Base-by-base conservation (phyloP, 225 moss, liverwort and hornwort genomes). In the Pseudoscleropodium purum region DNA sequence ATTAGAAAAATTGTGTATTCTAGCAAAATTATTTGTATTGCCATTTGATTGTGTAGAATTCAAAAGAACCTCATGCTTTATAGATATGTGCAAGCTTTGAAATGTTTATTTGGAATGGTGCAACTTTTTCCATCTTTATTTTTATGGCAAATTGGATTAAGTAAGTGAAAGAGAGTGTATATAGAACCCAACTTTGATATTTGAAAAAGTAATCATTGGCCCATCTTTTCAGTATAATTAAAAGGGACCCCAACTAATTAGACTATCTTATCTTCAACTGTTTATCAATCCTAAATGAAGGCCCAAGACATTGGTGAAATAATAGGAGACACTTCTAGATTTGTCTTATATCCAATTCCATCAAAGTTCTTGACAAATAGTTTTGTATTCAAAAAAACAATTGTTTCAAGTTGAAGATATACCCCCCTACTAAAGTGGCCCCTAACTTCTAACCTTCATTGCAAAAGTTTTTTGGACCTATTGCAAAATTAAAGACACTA, bases 181-280 rank as follows among this genome's bases (percentile, higher is more conserved):
- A 36, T 1, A 67, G 6, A 67, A 11, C 1, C 11, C 5, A 36
- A 36, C 19, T 36, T 36, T 67, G 10, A 36, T 67, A 36, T 41
- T 72, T 41, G 5, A 8, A 41, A 72, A 69, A n/a, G 23, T 41
- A 15, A 13, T 72, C 26, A 72, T 41, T 41, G 26, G 15, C 3
- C 41, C 26, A 26, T 72, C 9, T 3, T 72, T 69, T 69, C 23
- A 23, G 49, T 11, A 45, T n/a, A 52, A 1, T 21, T 37, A 13
- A 37, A 39, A 3, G 19, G 7, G 2, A 23, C 10, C 4, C 0
- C 14, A 3, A 70, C 0, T n/a, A 0, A 39, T 2, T 25, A 7
- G 14, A 24, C 9, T 49, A 9, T 49, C 20, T 39, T 39, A 70
- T 70, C 5, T 39, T 24, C 2, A 39, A 1, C 2, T 59, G 0